Evolutionary conservation across 768 basidiomycete species (phyloP), one percentile per base, ranked within the genome.

Genomic region (Scleroderma bovista): DNA sequence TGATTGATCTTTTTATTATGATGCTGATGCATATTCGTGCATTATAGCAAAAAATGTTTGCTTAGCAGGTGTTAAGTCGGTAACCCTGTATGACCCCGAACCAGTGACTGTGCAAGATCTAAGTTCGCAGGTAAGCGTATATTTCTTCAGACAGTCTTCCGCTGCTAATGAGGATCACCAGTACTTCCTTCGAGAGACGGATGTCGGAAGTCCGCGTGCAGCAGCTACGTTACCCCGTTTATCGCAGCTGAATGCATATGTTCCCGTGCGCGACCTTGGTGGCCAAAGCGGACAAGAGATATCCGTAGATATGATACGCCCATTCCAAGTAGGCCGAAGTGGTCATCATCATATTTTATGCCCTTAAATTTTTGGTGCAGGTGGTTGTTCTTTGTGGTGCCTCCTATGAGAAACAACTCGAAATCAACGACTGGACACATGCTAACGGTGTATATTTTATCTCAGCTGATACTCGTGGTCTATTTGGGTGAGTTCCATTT

Each of bases 371-470:
- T 36, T 29, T 6, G 38, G 38, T 37, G 9, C 60, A 93, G 93
- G 92, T 86, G 50, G 86, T 99, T 32, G 93, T 98, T 23, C 76
- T 98, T 40, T 92, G 89, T 56, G 86, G 87, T 33, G 81, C 76
- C 3, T 67, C 90, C 10, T 75, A 86, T 52, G 75, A 76, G 52
- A 91, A 93, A 63, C 94, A 95, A 65, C 66, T 98, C 34, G 90
- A 95, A 67, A 93, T 99, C 66, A 89, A 99, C 67, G 88, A 93
- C 51, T 99, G 90, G 85, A 92, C 93, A 13, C 93, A 93, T 63
- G 65, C 75, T 51, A 88, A 94, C 61, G 88, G 86, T 11, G 82
- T 98, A 45, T 84, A 86, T 63, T 98, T 99, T 72, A 86, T 96
- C 60, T 73, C 93, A 46, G 84, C 95, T 17, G 92, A 93, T 61